Evolutionary conservation across 176 grass and related monocot species (phyloP), one percentile per base, ranked within the genome.

Genomic region (Oropetium thomaeum): DNA sequence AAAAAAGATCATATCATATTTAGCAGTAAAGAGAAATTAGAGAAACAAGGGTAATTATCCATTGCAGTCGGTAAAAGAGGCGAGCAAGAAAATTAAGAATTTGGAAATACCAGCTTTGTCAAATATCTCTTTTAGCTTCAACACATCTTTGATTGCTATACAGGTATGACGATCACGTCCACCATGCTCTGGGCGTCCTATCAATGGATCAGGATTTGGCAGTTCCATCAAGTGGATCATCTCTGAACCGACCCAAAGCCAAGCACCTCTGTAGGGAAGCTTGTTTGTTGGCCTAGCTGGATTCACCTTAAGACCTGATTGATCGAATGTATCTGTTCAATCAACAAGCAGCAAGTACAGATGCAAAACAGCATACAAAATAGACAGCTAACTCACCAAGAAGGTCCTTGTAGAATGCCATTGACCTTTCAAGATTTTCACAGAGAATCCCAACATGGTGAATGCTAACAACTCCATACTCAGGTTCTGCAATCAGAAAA

Each of bases 371-470:
- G 53, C 26, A 69, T 54, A 48, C 37, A 71, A 1, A 88, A 52
- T 26, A 25, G 16, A 47, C 15, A 83, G 32, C 8, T n/a, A 71
- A 74, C 78, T 79, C 75, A 94, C 95, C 91, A 4, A 92, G 89
- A 77, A 98, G 76, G 63, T 88, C 91, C 67, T 94, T 91, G 76
- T 99, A 99, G 82, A 99, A 99, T 4, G 89, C 65, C 65, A 92
- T 86, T 1, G 96, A 99, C 76, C 79, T 92, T 83, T 99, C 91
- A 54, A 99, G 89, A 69, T 95, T 94, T 71, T 98, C 89, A 32
- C 91, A 98, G 7, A 98, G 87, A 57, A 99, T 70, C 34, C 96
- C 96, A 67, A 99, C 96, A 90, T 99, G 91, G 70, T 99, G 96
- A 57, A 99, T 84, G 66, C 96, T 95, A 53, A 99, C 84, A 58